Percentiles rank a stretch among this genome's conserved stretches.
Conservation (phyloP, 495 filamentous ascomycete genomes). For the Haplographium delicatum region DNA sequence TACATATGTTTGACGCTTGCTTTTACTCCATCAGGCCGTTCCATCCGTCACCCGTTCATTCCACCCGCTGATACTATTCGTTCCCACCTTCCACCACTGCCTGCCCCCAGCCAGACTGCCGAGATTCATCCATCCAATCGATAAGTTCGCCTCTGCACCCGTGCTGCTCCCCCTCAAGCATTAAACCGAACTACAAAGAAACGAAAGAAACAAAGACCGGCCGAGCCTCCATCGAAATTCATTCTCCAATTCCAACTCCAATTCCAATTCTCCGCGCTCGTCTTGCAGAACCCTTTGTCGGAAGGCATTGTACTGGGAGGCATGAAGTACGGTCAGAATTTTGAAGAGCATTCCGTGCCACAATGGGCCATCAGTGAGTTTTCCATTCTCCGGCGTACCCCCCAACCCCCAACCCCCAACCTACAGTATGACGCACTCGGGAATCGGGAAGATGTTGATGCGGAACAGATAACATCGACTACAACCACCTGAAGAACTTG, state of each 20-base stretch:
- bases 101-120: too few species aligned
- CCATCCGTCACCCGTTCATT: too few species aligned
- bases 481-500: slow-evolving; percentile 67
- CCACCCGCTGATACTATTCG: too few species aligned
- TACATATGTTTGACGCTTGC: too few species aligned
- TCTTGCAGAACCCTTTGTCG: background rate
- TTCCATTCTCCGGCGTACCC: background rate
- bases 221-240: background rate
- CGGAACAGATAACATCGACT: slow-evolving; percentile 65
- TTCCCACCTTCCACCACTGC: too few species aligned
- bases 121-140: too few species aligned
- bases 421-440: background rate
- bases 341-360: slow-evolving; percentile 48
- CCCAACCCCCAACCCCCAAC: background rate
- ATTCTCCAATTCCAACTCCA: background rate
- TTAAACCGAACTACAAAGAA: too few species aligned
- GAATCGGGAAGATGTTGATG: background rate
- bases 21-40: too few species aligned
- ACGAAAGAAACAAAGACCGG: background rate
- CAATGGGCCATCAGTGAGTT: slow-evolving; percentile 42
- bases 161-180: too few species aligned
- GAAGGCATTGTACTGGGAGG: background rate
- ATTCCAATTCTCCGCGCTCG: background rate
- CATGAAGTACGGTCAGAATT: slow-evolving; percentile 55
- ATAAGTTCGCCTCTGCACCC: too few species aligned